phyloP scores from a whole-genome alignment of 768 basidiomycete species.

The Trametes cubensis region DNA sequence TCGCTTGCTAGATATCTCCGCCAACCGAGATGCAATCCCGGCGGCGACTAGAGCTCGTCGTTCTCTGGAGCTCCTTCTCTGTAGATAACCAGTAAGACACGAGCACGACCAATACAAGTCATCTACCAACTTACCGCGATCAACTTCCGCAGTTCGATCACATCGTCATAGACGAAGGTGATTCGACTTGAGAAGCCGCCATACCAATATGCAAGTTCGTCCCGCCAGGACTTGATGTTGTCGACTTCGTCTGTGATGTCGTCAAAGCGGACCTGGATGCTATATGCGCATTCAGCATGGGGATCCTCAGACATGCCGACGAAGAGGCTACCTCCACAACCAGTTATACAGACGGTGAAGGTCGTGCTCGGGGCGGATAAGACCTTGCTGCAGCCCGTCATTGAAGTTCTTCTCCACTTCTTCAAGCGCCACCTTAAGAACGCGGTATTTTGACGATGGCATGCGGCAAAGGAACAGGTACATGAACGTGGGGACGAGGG shows the following conservation, averaged over 20 bases:
- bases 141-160: background rate
- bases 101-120: background rate
- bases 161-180: background rate
- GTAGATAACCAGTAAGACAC: background rate
- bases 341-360: background rate
- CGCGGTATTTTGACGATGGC: background rate
- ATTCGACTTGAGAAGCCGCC: background rate
- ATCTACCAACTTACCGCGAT: background rate
- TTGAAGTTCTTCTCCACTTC: background rate
- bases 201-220: background rate
- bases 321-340: background rate
- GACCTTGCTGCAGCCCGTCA: background rate
- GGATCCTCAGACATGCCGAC: too few species aligned
- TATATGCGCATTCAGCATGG: background rate
- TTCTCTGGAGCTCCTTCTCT: background rate
- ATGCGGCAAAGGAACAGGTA: background rate
- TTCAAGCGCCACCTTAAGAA: background rate
- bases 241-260: background rate
- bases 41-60: background rate
- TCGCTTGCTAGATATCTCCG: too few species aligned
- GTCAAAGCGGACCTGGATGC: background rate
- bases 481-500: background rate
- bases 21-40: background rate
- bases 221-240: background rate
- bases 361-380: background rate